Evolutionary conservation across 208 protist genomes (phyloP), one percentile per base, ranked within the genome.

Genomic region (Herpetomonas muscarum): DNA sequence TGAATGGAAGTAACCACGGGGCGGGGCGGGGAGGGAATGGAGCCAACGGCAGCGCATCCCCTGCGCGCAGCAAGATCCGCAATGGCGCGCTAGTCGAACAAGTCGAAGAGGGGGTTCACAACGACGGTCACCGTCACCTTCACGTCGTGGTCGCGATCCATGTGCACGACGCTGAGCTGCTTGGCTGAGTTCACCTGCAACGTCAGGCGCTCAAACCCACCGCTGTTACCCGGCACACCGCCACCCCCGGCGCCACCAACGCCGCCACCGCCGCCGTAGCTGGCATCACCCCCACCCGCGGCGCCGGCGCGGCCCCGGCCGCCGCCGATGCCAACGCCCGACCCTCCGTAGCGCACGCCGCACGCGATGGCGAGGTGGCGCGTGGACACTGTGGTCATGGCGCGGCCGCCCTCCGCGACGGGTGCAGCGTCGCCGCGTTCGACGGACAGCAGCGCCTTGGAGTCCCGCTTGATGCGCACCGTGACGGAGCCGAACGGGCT

Each of bases 131-230:
- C 87, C 0, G 71, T 81, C n/a, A 79, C 87, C 57, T 74, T 71
- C 39, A 80, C 56, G 36, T 85, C 72, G 50, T 79, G 64, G 36
- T 89, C 79, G 9, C 74, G 70, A 42, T 79, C 67, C 55, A 57
- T 77, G 74, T 91, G 82, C 21, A 88, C 49, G 13, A 94, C 80
- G 51, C 84, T 84, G 10, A 94, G 72, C 59, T 91, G 81, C 31
- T 67, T 48, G 46, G 63, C 65, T 9, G 66, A 70, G 49, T 94
- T 94, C 36, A 94, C 69, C 61, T 85, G 78, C 50, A 94, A 60
- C 25, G 80, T 74, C 41, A 94, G 50, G 3, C 81, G 69, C 56
- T 94, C 87, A 58, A 91, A 90, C 2, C 83, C 85, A 17, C 69
- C 70, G 49, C 80, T 67, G 6, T 62, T 42, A 3, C 46, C 44